Conservation (phyloP, 352 stramenopile genomes). For the Nothophytophthora sp. region DNA sequence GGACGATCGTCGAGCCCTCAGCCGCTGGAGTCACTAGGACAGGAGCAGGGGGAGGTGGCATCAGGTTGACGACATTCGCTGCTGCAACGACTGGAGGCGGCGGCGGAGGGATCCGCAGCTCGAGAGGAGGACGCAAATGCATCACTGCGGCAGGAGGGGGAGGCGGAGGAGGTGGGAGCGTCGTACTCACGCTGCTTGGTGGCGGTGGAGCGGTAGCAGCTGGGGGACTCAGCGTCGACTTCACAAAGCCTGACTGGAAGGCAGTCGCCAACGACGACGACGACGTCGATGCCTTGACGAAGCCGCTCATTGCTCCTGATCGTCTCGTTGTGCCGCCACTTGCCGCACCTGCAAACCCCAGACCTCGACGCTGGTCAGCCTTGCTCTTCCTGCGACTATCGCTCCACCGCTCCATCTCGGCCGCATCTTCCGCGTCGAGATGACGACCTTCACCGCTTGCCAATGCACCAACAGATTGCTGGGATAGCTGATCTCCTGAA, state of each 20-base stretch:
- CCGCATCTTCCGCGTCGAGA: conserved; percentile 46
- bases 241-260: conserved; percentile 42
- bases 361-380: conserved; percentile 63
- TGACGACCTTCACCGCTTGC: background rate
- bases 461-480: background rate
- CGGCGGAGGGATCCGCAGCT: background rate
- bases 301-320: conserved; percentile 16
- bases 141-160: background rate
- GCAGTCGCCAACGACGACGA: conserved; percentile 7
- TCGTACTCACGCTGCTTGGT: background rate
- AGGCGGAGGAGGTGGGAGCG: background rate
- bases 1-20: background rate
- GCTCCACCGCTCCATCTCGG: conserved; percentile 63
- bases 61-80: background rate
- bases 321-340: conserved; percentile 6
- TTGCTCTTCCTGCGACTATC: conserved; percentile 58
- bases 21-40: conserved; percentile 1
- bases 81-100: background rate
- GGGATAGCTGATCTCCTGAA: background rate
- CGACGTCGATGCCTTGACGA: conserved; percentile 28
- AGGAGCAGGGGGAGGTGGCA: conserved; percentile 12
- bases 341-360: conserved; percentile 49
- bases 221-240: conserved; percentile 25
- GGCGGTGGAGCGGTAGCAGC: background rate
- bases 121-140: background rate